Percentiles rank a stretch among this genome's conserved stretches.
These are phyloP conservation scores for Monosporozyma servazzii DNA, from an alignment of 805 yeast species.

Conservation along the genomic window DNA sequence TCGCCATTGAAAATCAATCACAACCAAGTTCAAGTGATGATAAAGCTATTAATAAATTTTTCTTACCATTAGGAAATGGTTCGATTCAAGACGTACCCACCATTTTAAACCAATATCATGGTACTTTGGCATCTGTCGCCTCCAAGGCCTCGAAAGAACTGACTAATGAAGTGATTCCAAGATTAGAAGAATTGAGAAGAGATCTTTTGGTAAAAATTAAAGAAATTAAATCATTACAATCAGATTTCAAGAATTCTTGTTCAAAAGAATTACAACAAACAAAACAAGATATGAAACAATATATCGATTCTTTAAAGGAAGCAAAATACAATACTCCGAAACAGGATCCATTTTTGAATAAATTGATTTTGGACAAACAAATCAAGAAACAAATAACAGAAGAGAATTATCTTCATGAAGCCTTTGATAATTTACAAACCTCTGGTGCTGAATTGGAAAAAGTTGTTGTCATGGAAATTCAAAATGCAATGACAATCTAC, in stretches of 20 bases:
- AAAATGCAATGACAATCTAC: conserved; percentile 66
- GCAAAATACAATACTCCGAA: conserved; percentile 41
- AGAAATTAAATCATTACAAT: conserved; percentile 72
- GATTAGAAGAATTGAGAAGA: conserved; percentile 57
- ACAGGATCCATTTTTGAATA: conserved; percentile 76
- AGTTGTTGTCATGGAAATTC: conserved; percentile 79
- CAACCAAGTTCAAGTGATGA: conserved; percentile 23
- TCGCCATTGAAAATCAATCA: conserved; percentile 23
- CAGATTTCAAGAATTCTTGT: conserved; percentile 76
- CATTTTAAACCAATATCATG: conserved; percentile 55
- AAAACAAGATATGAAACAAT: conserved; percentile 44
- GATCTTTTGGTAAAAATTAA: conserved; percentile 78
- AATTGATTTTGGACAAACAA: conserved; percentile 62
- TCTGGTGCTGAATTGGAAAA: conserved; percentile 84
- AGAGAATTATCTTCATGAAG: conserved; percentile 82
- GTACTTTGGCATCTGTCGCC: conserved; percentile 49
- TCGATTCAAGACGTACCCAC: conserved; percentile 80
- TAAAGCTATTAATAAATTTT: conserved; percentile 35
- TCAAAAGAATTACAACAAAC: conserved; percentile 61
- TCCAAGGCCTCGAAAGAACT: conserved; percentile 51
- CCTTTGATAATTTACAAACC: conserved; percentile 74
- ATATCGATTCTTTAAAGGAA: conserved; percentile 53
- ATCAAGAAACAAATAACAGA: conserved; percentile 69
- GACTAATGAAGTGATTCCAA: conserved; percentile 50
- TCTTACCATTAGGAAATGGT: conserved; percentile 68